These are phyloP conservation scores for Suillus fuscotomentosus DNA, from an alignment of 768 basidiomycete genomes.

Conservation along the genomic window DNA sequence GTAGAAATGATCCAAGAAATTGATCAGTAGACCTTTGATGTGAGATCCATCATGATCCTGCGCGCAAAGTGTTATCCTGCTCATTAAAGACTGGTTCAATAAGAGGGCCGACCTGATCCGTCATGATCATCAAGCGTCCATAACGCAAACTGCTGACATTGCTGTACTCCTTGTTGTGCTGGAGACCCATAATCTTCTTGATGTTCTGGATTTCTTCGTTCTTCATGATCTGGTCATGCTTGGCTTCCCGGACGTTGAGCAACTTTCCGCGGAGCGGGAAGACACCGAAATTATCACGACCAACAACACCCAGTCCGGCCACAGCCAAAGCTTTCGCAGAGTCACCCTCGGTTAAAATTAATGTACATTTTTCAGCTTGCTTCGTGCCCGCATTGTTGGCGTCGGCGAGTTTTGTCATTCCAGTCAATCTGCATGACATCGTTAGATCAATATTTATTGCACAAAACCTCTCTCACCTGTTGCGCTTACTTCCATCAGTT, in stretches of 20 bases:
- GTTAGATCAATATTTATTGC: slow-evolving; percentile 7
- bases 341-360: slow-evolving; percentile 98
- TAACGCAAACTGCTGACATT: slow-evolving; percentile 73
- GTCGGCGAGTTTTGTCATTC: slow-evolving; percentile 91
- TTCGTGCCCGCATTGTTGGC: slow-evolving; percentile 96
- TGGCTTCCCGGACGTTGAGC: slow-evolving; percentile 95
- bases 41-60: slow-evolving; percentile 99
- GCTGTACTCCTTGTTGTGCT: slow-evolving; percentile 89
- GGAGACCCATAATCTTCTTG: slow-evolving; percentile 96
- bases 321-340: slow-evolving; percentile 97
- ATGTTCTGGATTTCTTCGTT: slow-evolving; percentile 97
- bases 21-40: slow-evolving; percentile 99
- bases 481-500: slow-evolving; percentile 90
- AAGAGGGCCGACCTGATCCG: slow-evolving; percentile 78
- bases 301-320: slow-evolving; percentile 91
- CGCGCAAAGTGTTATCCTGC: background rate
- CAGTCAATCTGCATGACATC: slow-evolving; percentile 61
- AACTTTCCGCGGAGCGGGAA: slow-evolving; percentile 97
- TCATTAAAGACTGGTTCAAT: background rate
- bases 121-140: slow-evolving; percentile 98
- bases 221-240: slow-evolving; percentile 95
- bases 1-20: slow-evolving; percentile 96
- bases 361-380: slow-evolving; percentile 78
- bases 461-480: slow-evolving; percentile 49
- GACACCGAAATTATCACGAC: slow-evolving; percentile 95